These are phyloP conservation scores for Solanum aculeatissimum DNA, from an alignment of 305 asterid genomes.

Conservation along the genomic window DNA sequence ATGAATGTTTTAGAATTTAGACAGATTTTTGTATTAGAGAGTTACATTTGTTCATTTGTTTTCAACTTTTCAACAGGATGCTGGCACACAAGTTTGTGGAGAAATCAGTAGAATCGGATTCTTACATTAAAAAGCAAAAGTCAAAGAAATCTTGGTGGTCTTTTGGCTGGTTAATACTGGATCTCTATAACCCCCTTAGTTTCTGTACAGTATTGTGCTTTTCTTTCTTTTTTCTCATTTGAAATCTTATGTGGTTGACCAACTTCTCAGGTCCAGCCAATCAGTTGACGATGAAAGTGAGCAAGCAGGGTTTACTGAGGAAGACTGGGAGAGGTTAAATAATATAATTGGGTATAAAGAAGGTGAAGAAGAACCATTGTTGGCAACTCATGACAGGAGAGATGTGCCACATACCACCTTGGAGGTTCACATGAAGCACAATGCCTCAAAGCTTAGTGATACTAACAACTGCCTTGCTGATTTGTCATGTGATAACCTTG, in stretches of 20 bases:
- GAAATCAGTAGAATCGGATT: slow-evolving; percentile 59
- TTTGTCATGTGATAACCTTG: slow-evolving; percentile 90
- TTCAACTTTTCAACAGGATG: slow-evolving; percentile 46
- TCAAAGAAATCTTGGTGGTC: slow-evolving; percentile 88
- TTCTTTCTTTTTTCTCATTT: not conserved
- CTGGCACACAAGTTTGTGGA: slow-evolving; percentile 94
- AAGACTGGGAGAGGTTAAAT: slow-evolving; percentile 90
- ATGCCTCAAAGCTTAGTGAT: slow-evolving; percentile 84
- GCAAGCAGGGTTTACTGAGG: slow-evolving; percentile 66
- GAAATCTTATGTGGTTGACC: slow-evolving; percentile 2
- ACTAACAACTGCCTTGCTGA: slow-evolving; percentile 74
- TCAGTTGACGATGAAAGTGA: slow-evolving; percentile 65
- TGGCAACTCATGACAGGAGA: slow-evolving; percentile 29
- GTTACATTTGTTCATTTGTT: not conserved
- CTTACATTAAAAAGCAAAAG: slow-evolving; percentile 39
- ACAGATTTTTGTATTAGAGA: not conserved
- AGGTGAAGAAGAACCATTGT: slow-evolving; percentile 44
- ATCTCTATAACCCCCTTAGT: not conserved
- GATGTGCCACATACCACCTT: slow-evolving; percentile 50
- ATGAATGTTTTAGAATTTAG: not conserved
- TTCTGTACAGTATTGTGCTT: slow-evolving; percentile 10
- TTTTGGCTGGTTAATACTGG: slow-evolving; percentile 68
- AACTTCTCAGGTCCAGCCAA: slow-evolving; percentile 51
- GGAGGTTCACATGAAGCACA: slow-evolving; percentile 93
- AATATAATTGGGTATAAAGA: slow-evolving; percentile 84